Conservation (phyloP, 331 rosid genomes). For the Quercus tomentella region DNA sequence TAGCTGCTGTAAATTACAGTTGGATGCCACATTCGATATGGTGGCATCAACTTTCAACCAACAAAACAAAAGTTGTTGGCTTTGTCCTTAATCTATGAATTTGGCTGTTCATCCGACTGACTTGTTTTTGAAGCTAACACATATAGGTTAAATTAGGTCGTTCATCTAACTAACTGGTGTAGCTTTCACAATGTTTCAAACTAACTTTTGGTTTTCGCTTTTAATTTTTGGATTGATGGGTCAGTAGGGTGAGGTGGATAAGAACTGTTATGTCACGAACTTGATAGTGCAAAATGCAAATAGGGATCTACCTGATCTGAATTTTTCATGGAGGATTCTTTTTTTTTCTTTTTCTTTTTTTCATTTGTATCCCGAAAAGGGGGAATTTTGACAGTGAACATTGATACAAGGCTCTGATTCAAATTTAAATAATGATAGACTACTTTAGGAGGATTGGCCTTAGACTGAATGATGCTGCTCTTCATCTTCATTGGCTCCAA, state of each 20-base stretch:
- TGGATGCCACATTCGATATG: not conserved
- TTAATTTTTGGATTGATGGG: slow-evolving; percentile 18
- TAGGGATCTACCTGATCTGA: not conserved
- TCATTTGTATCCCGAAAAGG: slow-evolving; percentile 6
- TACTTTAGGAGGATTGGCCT: slow-evolving; percentile 1
- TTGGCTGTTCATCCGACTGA: not conserved
- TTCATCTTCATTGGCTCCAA: slow-evolving; percentile 31
- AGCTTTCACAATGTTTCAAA: not conserved
- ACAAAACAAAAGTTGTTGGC: slow-evolving; percentile 4
- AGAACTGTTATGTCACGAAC: not conserved
- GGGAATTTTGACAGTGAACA: slow-evolving; percentile 28
- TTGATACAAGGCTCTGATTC: slow-evolving; percentile 32
- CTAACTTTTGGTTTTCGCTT: not conserved
- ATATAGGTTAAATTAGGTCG: not conserved
- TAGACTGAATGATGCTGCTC: slow-evolving; percentile 17
- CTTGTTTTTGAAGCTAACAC: slow-evolving; percentile 13
- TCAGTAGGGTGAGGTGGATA: not conserved
- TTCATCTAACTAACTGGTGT: not conserved
- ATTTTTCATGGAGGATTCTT: slow-evolving; percentile 3
- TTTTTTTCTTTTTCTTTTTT: not conserved
- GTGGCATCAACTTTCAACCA: slow-evolving; percentile 2
- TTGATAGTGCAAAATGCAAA: not conserved
- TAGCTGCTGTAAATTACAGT: not conserved
- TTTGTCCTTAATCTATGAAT: not conserved
- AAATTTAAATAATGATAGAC: slow-evolving; percentile 7